A percentile compares a stretch with the other conserved stretches of the same genome.
Conservation (phyloP, 208 protist species). For the Trypanosoma conorhini region DNA sequence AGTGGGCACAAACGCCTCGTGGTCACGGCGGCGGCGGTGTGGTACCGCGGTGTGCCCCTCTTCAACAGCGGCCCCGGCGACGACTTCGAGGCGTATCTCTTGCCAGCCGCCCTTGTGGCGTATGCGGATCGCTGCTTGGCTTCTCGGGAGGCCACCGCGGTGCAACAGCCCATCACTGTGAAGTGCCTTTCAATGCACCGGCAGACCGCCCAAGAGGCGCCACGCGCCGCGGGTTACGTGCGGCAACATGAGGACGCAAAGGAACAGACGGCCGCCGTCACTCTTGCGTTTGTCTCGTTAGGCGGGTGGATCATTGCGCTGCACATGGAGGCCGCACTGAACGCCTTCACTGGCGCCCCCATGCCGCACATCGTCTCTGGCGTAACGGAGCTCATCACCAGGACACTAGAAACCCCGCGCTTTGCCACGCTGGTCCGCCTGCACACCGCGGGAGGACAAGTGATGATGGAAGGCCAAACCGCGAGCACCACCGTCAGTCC, state of each 20-base stretch:
- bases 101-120: slow-evolving; percentile 45
- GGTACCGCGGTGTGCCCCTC: slow-evolving; percentile 29
- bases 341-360: slow-evolving; percentile 53
- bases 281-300: slow-evolving; percentile 37
- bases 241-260: slow-evolving; percentile 2
- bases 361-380: slow-evolving; percentile 48
- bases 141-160: background rate
- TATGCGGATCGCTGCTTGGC: slow-evolving; percentile 27
- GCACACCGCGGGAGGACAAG: background rate
- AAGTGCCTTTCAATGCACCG: slow-evolving; percentile 25
- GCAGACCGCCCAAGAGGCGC: background rate
- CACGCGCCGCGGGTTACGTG: slow-evolving; percentile 16
- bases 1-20: slow-evolving; percentile 26
- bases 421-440: slow-evolving; percentile 8
- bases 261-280: slow-evolving; percentile 18
- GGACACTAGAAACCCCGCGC: slow-evolving; percentile 30
- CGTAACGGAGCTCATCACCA: slow-evolving; percentile 41
- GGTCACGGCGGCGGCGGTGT: slow-evolving; percentile 29
- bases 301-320: slow-evolving; percentile 58
- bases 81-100: slow-evolving; percentile 29
- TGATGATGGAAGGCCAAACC: background rate
- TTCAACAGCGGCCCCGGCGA: slow-evolving; percentile 15
- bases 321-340: slow-evolving; percentile 37
- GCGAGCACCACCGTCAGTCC: background rate
- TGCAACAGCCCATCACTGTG: slow-evolving; percentile 14